phyloP scores from a whole-genome alignment of 1,284 basidiomycete species.

The Melampsora occidentalis region DNA sequence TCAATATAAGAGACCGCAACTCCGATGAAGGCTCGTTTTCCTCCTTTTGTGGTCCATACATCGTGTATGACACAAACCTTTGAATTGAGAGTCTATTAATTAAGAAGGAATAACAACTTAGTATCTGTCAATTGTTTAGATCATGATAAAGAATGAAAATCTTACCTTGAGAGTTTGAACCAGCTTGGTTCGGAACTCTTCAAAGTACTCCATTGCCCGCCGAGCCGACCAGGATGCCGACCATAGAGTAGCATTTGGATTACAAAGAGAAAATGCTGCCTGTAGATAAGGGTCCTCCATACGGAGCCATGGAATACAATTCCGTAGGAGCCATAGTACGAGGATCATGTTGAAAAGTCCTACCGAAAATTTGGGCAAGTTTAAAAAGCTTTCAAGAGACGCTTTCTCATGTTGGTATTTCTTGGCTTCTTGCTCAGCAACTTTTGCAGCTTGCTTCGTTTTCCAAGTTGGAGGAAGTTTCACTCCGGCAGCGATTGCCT shows the following conservation, averaged over 20 bases:
- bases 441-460: background rate
- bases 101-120: too few relatives aligned
- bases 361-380: too few relatives aligned
- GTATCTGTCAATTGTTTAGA: too few relatives aligned
- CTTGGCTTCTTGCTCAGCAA: too few relatives aligned
- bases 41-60: constrained; percentile 24
- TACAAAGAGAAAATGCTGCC: background rate
- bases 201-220: too few relatives aligned
- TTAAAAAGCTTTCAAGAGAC: too few relatives aligned
- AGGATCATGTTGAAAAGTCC: constrained; percentile 13
- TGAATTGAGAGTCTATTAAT: too few relatives aligned
- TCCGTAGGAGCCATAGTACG: background rate
- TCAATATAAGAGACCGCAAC: background rate
- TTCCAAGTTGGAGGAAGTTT: constrained; percentile 9
- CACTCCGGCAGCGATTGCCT: background rate
- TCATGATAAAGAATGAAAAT: too few relatives aligned
- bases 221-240: too few relatives aligned
- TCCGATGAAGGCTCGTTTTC: constrained; percentile 4
- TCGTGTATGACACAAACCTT: constrained; percentile 12
- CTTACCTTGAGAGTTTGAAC: too few relatives aligned
- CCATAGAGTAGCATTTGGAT: background rate
- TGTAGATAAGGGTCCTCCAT: constrained; percentile 17
- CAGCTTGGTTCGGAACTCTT: too few relatives aligned
- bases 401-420: too few relatives aligned
- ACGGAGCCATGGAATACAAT: constrained; percentile 4